Conservation (phyloP, 106 monocot species). For the Apostasia shenzhenica region DNA sequence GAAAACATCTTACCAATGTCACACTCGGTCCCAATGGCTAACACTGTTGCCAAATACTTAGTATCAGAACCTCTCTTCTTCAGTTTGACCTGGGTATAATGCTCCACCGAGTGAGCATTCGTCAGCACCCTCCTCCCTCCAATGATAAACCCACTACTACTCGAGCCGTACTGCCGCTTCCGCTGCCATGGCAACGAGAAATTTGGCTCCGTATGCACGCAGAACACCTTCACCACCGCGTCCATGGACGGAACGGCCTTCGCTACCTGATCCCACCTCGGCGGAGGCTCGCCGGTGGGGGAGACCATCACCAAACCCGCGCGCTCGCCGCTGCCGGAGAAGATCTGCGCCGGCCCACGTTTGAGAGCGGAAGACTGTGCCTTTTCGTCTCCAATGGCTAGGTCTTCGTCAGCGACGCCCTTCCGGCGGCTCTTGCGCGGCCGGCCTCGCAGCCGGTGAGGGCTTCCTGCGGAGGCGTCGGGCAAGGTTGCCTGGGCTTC, state of each 20-base stretch:
- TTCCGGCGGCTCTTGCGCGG: slow-evolving; percentile 17
- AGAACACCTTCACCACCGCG: slow-evolving; percentile 98
- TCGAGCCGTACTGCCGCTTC: slow-evolving; percentile 95
- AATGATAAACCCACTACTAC: slow-evolving; percentile 89
- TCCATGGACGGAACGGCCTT: slow-evolving; percentile 80
- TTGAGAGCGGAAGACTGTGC: neutral
- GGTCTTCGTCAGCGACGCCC: neutral
- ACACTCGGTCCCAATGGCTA: slow-evolving; percentile 94
- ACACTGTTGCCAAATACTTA: slow-evolving; percentile 84
- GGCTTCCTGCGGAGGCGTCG: slow-evolving; percentile 4
- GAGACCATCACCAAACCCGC: neutral
- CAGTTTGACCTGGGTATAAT: slow-evolving; percentile 96
- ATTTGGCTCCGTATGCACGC: slow-evolving; percentile 96
- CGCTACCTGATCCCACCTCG: slow-evolving; percentile 50
- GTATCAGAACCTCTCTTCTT: slow-evolving; percentile 98
- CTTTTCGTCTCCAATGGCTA: neutral
- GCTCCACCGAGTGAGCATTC: slow-evolving; percentile 97
- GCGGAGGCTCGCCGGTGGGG: slow-evolving; percentile 10
- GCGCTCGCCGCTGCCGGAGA: slow-evolving; percentile 16
- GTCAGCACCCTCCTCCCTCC: slow-evolving; percentile 78
- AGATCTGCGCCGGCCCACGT: slow-evolving; percentile 1
- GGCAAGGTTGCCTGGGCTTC: slow-evolving; percentile 1
- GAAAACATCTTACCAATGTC: slow-evolving; percentile 52
- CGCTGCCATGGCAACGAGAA: slow-evolving; percentile 99
- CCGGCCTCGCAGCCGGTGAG: slow-evolving; percentile 22